Evolutionary conservation across 2,329 filamentous ascomycete species (phyloP).

Genomic region (Alternaria consortialis): DNA sequence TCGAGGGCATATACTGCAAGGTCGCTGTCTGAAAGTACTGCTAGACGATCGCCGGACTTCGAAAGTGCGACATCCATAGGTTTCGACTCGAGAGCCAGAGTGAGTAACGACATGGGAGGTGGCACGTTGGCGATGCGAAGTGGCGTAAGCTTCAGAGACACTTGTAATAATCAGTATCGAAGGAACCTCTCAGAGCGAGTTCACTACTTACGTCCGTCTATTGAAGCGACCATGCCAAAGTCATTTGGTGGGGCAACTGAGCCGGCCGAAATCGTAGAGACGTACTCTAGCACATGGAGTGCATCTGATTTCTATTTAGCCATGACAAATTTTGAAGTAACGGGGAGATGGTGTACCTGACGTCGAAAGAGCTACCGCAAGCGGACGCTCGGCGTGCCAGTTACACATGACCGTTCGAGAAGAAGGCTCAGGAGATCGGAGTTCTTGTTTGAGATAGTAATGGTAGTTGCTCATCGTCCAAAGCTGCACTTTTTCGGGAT

Average conservation of each 20-base stretch:
- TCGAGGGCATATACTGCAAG: conserved; percentile 77
- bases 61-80: conserved; percentile 79
- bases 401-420: conserved; percentile 29
- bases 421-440: conserved; percentile 53
- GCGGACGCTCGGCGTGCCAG: conserved; percentile 89
- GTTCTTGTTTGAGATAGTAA: conserved; percentile 95
- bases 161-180: conserved; percentile 45
- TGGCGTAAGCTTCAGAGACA: conserved; percentile 81
- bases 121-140: conserved; percentile 85
- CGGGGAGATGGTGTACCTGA: conserved; percentile 29
- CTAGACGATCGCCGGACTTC: conserved; percentile 60
- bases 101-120: conserved; percentile 89
- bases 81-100: conserved; percentile 69
- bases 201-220: conserved; percentile 73
- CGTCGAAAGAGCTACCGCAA: conserved; percentile 69
- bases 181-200: not conserved
- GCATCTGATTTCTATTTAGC: conserved; percentile 42
- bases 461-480: conserved; percentile 99
- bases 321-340: not conserved
- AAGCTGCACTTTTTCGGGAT: conserved; percentile 79
- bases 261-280: conserved; percentile 73
- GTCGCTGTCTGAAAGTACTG: conserved; percentile 72
- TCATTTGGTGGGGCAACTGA: conserved; percentile 77
- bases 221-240: conserved; percentile 79
- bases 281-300: conserved; percentile 69